Base-by-base conservation (phyloP, 1,284 basidiomycete species). In the Melampsora abietis-canadensis region DNA sequence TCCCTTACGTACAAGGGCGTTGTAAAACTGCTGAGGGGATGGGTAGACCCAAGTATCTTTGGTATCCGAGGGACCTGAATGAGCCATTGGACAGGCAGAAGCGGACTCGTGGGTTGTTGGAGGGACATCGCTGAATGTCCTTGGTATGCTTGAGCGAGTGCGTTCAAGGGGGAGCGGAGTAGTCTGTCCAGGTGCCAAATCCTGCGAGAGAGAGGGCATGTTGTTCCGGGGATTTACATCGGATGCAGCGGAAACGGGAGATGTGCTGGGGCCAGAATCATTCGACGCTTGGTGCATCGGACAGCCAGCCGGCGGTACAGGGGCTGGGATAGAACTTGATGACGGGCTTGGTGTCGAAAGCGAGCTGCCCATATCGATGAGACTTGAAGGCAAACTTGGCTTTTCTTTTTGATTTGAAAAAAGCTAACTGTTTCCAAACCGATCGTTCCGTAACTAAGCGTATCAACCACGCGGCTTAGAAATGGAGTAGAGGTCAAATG, bases 21-120 rank as follows among this genome's bases (percentile, higher is more conserved):
- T 98, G 83, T 98, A 95, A 82, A 98, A 98, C 82, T 98, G 95
- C 83, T 98, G 94, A 2, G 95, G 93, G 5, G 92, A 94, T 0
- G 96, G 96, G 83, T 99, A 99, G 80, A 97, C 94, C 96, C 96
- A 98, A 64, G 84, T 83, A 15, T 81, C 81, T 19, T 81, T 80
- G 24, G 80, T 75, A 27, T 78, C 63, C 30, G 72, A 65, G 70
- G 68, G 70, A 70, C 77, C 60, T 44, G 30, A 17, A 40, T 62
- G 54, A 54, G 40, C 37, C 8, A 65, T 65, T 15, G 70, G 70
- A 60, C 70, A 73, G 10, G 63, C 27, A 27, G 62, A 63, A 17
- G 31, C 8, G 21, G 31, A n/a, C 30, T 31, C 17, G 27, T 64
- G 44, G 34, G 37, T 17, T n/a, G n/a, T 47, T 30, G 61, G 31